phyloP scores from a whole-genome alignment of 2,329 filamentous ascomycete genomes.

The Amauroascus verrucosus region DNA sequence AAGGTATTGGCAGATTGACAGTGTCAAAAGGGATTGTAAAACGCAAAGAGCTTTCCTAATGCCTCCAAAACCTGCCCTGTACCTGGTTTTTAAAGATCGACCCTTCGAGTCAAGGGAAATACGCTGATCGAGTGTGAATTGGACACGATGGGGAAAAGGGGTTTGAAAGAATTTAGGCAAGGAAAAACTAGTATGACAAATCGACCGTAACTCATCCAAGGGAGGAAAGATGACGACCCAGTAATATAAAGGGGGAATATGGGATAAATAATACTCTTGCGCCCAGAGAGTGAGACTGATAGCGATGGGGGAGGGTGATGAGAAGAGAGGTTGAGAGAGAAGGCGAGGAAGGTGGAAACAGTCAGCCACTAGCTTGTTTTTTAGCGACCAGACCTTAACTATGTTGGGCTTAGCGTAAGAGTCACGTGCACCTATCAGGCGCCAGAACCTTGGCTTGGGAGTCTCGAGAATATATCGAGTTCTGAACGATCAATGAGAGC shows the following conservation, averaged over 20 bases:
- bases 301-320: constrained; percentile 7
- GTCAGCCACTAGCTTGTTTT: constrained; percentile 8
- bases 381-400: constrained; percentile 8
- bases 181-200: neutral
- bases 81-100: constrained; percentile 6
- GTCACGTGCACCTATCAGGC: constrained; percentile 11
- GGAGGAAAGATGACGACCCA: neutral
- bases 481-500: too few relatives aligned
- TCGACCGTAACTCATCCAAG: neutral
- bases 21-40: constrained; percentile 17
- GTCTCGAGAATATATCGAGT: too few relatives aligned
- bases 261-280: neutral
- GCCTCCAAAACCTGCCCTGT: constrained; percentile 6
- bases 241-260: constrained; percentile 7
- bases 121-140: neutral
- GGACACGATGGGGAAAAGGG: neutral
- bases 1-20: constrained; percentile 20
- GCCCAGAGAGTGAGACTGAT: constrained; percentile 8
- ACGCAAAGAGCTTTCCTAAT: constrained; percentile 4
- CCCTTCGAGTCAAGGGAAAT: neutral
- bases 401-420: neutral
- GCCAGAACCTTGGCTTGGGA: neutral
- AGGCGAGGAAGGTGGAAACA: constrained; percentile 15
- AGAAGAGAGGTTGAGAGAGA: constrained; percentile 12
- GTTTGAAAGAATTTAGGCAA: neutral